A percentile compares a stretch with the other conserved stretches of the same genome.
These are phyloP conservation scores for Rosa multiflora DNA, from an alignment of 306 rosid genomes.

Conservation along the genomic window DNA sequence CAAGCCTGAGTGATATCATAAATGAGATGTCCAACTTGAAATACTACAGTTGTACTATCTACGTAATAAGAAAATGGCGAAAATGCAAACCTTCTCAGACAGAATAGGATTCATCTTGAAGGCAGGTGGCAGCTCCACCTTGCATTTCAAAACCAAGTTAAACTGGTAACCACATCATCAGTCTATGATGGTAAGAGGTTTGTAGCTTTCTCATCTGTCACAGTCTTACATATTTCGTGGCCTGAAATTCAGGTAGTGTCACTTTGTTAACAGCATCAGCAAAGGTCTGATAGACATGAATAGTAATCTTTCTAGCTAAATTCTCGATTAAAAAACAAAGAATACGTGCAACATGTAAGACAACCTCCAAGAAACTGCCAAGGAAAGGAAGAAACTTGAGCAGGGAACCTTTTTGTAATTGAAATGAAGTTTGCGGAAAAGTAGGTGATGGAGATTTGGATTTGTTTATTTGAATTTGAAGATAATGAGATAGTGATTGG, in stretches of 20 bases:
- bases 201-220: conserved; percentile 27
- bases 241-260: conserved; percentile 4
- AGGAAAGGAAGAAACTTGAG: conserved; percentile 15
- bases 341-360: conserved; percentile 16
- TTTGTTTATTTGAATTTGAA: conserved; percentile 6
- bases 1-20: background rate
- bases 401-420: conserved; percentile 30
- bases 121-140: conserved; percentile 17
- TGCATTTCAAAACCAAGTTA: conserved; percentile 17
- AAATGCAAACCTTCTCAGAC: conserved; percentile 18
- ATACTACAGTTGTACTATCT: background rate
- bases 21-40: background rate
- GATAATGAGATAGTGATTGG: conserved; percentile 21
- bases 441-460: conserved; percentile 32
- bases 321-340: conserved; percentile 11
- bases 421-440: conserved; percentile 14
- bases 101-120: conserved; percentile 18
- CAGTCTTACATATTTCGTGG: conserved; percentile 20
- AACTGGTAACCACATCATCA: conserved; percentile 12
- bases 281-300: conserved; percentile 30
- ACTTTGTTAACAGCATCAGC: background rate
- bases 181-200: conserved; percentile 14
- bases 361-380: conserved; percentile 35
- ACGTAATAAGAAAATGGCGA: background rate
- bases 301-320: conserved; percentile 22